Evolutionary conservation across 371 early-diverging fungal genomes (phyloP).

Genomic region (Parasitella parasitica): DNA sequence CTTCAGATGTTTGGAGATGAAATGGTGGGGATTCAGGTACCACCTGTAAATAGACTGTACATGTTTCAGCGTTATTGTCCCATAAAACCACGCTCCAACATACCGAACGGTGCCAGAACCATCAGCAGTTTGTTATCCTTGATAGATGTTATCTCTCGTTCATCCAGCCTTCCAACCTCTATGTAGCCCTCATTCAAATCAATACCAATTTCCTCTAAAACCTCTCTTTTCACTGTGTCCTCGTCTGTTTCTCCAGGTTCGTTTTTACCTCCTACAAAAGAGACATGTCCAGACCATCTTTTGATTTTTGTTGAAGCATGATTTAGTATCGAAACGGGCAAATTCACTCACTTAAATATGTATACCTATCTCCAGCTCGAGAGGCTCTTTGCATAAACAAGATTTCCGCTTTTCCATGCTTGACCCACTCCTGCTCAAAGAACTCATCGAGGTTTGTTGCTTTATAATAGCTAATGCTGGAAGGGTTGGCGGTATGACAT

Average conservation of each 20-base stretch:
- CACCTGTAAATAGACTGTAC: constrained; percentile 63
- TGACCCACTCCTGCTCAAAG: constrained; percentile 39
- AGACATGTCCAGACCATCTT: constrained; percentile 75
- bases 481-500: constrained; percentile 19
- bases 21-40: constrained; percentile 54
- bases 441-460: constrained; percentile 26
- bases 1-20: constrained; percentile 56
- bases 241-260: constrained; percentile 64
- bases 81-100: too few relatives aligned
- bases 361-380: constrained; percentile 60
- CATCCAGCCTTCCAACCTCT: constrained; percentile 63
- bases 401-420: constrained; percentile 52
- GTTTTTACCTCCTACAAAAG: constrained; percentile 73
- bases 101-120: constrained; percentile 66
- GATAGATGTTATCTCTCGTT: constrained; percentile 58
- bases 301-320: too few relatives aligned
- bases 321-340: too few relatives aligned
- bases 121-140: constrained; percentile 54
- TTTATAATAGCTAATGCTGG: neutral
- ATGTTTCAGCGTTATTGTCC: neutral
- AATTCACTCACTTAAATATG: neutral
- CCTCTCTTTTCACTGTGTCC: constrained; percentile 69
- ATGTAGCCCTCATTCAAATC: constrained; percentile 55
- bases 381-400: constrained; percentile 67
- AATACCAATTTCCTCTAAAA: constrained; percentile 65